phyloP scores from a whole-genome alignment of 2,329 filamentous ascomycete genomes.

The Pyricularia sp. region DNA sequence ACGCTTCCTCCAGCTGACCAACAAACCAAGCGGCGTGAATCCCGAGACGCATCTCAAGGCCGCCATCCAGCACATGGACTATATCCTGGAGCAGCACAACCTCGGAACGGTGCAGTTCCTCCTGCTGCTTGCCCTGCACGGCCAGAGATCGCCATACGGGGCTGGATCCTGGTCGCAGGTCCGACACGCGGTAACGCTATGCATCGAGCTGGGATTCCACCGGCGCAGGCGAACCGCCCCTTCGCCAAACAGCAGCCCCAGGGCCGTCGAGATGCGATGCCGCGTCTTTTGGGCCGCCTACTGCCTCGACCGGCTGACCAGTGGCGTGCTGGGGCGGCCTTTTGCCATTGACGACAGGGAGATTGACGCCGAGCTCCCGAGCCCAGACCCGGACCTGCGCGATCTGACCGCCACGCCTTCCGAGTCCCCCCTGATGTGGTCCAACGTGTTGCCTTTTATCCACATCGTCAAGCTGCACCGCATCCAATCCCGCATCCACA shows the following conservation, averaged over 20 bases:
- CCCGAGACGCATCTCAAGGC: conserved; percentile 19
- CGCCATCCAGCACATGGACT: conserved; percentile 21
- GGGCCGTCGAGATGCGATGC: conserved; percentile 18
- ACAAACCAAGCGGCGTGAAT: conserved; percentile 15
- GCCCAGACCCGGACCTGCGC: conserved; percentile 13
- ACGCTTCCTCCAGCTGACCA: conserved; percentile 16
- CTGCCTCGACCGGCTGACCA: conserved; percentile 23
- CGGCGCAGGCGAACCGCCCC: conserved; percentile 8
- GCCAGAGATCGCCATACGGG: conserved; percentile 22
- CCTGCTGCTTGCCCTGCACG: conserved; percentile 22
- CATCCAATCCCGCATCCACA: conserved; percentile 14
- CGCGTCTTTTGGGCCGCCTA: conserved; percentile 25
- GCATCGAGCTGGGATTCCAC: conserved; percentile 23
- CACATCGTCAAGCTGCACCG: conserved; percentile 16
- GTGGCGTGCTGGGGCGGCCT: conserved; percentile 21
- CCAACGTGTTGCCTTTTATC: conserved; percentile 17
- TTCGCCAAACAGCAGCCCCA: neutral
- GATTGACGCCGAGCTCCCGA: conserved; percentile 21
- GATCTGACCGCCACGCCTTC: conserved; percentile 8
- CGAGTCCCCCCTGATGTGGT: conserved; percentile 8
- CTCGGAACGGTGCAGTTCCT: conserved; percentile 22
- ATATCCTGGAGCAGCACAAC: conserved; percentile 22
- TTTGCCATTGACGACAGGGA: conserved; percentile 24
- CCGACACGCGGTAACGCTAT: conserved; percentile 19
- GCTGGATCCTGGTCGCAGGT: conserved; percentile 24